Conservation (phyloP, 2,329 filamentous ascomycete species). For the Botrytis tulipae region DNA sequence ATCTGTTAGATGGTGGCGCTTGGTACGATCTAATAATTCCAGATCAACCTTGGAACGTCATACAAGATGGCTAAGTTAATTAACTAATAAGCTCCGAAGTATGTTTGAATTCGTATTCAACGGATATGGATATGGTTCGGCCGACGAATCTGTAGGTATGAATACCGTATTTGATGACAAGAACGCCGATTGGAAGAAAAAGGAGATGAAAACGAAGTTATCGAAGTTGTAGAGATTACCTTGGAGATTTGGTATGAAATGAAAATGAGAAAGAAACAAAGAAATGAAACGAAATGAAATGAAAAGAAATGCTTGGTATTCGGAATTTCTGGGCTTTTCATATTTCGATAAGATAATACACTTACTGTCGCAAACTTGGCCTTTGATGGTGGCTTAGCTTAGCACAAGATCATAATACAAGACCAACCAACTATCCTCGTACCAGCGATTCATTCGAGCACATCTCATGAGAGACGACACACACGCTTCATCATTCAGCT, state of each 20-base stretch:
- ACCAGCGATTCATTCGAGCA: neutral
- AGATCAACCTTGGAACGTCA: constrained; percentile 12
- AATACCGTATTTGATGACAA: neutral
- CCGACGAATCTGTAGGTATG: neutral
- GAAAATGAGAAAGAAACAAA: constrained; percentile 5
- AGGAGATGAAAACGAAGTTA: neutral
- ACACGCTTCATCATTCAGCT: neutral
- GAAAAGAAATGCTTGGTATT: constrained; percentile 1
- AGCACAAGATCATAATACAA: neutral
- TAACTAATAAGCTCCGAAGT: neutral
- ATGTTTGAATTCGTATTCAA: neutral
- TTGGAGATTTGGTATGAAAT: neutral
- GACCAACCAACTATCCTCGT: neutral
- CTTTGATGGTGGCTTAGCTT: constrained; percentile 1
- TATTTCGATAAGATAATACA: constrained; percentile 1
- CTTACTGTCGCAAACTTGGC: constrained; percentile 19
- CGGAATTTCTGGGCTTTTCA: neutral
- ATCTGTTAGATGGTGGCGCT: neutral
- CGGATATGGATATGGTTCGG: neutral
- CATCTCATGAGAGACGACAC: neutral
- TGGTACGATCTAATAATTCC: neutral
- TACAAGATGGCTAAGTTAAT: neutral
- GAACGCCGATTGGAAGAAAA: neutral
- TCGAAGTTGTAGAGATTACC: neutral
- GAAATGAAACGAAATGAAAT: neutral